Base-by-base conservation (phyloP, 805 yeast genomes). In the Zygosaccharomyces gambellarensis region DNA sequence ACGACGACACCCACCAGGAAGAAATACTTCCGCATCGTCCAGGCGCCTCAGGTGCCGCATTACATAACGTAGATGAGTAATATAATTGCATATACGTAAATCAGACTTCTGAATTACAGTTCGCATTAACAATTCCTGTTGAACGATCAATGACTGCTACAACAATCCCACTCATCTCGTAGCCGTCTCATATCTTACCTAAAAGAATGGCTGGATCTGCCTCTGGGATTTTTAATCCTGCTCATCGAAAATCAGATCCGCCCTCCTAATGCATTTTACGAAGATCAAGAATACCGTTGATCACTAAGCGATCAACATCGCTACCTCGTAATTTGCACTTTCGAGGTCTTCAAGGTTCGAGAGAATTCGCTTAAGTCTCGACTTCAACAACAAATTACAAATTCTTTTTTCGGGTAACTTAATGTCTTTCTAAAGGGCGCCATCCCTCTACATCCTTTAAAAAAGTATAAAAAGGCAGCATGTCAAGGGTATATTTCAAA, bases 401-500 rank as follows among this genome's bases (percentile, higher is more conserved):
- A 42, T 42, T 30, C 36, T 25, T 17, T 4, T 8, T 14, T 17
- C 32, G 45, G 45, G 45, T 42, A 42, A 42, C 38, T 25, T 25
- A 8, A 11, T 9, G 36, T 19, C 17, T 19, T 12, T 12, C 3
- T 42, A 42, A 42, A 8, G 38, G 36, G 19, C 19, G 29, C 45
- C 45, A 34, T 30, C 14, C n/a, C 21, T 30, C 27, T 14, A 21
- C 34, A 42, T 25, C 45, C 42, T 36, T 32, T 38, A 23, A 45
- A 48, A 46, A 52, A 34, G 53, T 52, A 49, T 52, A 51, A 48
- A 46, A 54, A 49, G 50, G 36, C 50, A 14, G 19, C 30, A 14
- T 14, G 23, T 38, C 12, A 3, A 36, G 8, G 9, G 22, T 23
- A 30, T 25, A 11, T 23, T 31, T 39, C n/a, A 17, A 25, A n/a